Percentiles rank a stretch among this genome's conserved stretches.
Conservation (phyloP, 2,329 filamentous ascomycete genomes). For the Apiospora aurea region DNA sequence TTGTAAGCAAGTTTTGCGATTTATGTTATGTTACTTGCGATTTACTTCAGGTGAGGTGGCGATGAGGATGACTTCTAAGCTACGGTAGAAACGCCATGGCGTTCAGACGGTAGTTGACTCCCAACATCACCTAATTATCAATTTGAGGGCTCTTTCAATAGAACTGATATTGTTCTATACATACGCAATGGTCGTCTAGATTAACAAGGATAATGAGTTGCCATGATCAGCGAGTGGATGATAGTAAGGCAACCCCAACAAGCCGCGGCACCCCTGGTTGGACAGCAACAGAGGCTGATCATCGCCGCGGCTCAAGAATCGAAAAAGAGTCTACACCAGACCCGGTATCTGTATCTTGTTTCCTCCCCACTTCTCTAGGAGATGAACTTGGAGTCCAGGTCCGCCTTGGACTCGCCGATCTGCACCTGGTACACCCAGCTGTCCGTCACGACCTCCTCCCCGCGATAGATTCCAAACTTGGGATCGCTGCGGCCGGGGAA, state of each 20-base stretch:
- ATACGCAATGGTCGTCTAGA: neutral
- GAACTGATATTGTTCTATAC: neutral
- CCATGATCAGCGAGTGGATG: neutral
- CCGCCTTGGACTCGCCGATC: conserved; percentile 29
- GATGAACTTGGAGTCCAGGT: conserved; percentile 6
- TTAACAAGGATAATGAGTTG: neutral
- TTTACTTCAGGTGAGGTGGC: neutral
- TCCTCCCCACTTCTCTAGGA: neutral
- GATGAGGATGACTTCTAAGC: neutral
- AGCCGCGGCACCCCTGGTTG: neutral
- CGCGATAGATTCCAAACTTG: conserved; percentile 32
- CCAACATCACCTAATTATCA: neutral
- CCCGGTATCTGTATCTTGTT: neutral
- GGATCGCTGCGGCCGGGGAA: conserved; percentile 31
- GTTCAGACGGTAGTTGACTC: neutral
- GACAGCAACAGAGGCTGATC: neutral
- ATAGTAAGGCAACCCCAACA: neutral
- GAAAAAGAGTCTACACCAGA: neutral
- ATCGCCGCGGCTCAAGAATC: neutral
- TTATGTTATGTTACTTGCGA: neutral
- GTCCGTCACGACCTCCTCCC: conserved; percentile 28
- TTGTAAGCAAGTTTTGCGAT: neutral
- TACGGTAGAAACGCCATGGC: neutral
- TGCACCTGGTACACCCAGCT: conserved; percentile 33
- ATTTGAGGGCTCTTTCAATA: no score